A percentile compares a stretch with the other conserved stretches of the same genome.
phyloP scores from a whole-genome alignment of 192 early-diverging fungal species.

The Martensiomyces pterosporus region DNA sequence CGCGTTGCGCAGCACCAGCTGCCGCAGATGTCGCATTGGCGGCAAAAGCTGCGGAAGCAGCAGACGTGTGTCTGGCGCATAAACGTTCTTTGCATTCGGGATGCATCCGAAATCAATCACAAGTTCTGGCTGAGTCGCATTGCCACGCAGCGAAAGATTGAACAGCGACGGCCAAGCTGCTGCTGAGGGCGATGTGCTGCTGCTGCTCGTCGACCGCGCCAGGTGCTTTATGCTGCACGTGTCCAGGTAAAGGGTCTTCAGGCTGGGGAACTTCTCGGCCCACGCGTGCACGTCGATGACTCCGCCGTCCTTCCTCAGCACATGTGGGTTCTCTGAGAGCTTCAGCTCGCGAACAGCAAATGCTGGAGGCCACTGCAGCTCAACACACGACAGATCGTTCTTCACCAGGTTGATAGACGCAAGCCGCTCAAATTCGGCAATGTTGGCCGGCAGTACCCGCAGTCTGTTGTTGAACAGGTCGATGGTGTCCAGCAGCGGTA shows the following conservation, averaged over 20 bases:
- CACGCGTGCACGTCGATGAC: slow-evolving; percentile 27
- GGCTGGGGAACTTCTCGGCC: slow-evolving; percentile 33
- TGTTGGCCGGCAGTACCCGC: slow-evolving; percentile 30
- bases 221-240: slow-evolving; percentile 38
- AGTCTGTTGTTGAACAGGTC: slow-evolving; percentile 44
- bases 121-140: slow-evolving; percentile 26
- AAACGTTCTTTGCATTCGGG: slow-evolving; percentile 38
- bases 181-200: neutral
- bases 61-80: slow-evolving; percentile 38
- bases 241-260: slow-evolving; percentile 45
- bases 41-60: slow-evolving; percentile 36
- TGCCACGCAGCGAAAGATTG: slow-evolving; percentile 46
- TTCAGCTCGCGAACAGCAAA: slow-evolving; percentile 39
- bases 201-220: slow-evolving; percentile 2
- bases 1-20: slow-evolving; percentile 39
- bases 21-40: slow-evolving; percentile 20
- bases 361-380: slow-evolving; percentile 29
- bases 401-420: slow-evolving; percentile 29
- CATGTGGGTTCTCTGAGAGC: slow-evolving; percentile 40
- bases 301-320: slow-evolving; percentile 34
- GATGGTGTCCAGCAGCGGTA: slow-evolving; percentile 32
- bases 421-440: slow-evolving; percentile 31
- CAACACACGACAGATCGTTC: slow-evolving; percentile 41
- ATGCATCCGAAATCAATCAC: slow-evolving; percentile 32
- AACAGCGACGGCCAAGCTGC: slow-evolving; percentile 28